phyloP scores from a whole-genome alignment of 2,329 filamentous ascomycete species.

The Nothopassalora personata region DNA sequence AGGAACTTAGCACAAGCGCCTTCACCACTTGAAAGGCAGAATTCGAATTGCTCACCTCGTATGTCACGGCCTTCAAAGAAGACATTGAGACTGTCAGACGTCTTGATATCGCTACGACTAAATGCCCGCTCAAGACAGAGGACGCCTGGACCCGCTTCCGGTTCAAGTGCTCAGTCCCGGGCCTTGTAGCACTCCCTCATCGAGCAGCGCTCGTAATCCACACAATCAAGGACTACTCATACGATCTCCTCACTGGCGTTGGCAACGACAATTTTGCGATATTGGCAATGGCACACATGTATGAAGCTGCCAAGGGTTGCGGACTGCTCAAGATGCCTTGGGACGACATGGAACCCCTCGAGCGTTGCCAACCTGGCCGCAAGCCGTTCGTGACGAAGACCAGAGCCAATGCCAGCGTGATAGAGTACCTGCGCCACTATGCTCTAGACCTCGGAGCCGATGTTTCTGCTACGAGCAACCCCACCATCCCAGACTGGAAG shows the following conservation, averaged over 20 bases:
- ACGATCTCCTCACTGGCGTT: neutral
- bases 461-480: neutral
- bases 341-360: conserved; percentile 13
- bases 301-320: neutral
- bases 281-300: conserved; percentile 8
- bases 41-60: too few relatives aligned
- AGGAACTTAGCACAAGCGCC: too few relatives aligned
- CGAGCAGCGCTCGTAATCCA: neutral
- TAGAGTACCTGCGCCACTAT: neutral
- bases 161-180: neutral
- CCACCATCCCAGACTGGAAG: neutral
- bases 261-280: neutral
- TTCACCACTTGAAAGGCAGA: neutral
- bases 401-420: neutral
- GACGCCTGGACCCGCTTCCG: too few relatives aligned
- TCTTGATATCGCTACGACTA: too few relatives aligned
- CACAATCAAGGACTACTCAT: neutral
- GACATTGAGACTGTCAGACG: too few relatives aligned
- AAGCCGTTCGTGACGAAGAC: neutral
- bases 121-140: too few relatives aligned
- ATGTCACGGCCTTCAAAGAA: too few relatives aligned
- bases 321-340: conserved; percentile 4
- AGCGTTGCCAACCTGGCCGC: neutral
- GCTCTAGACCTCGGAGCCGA: neutral
- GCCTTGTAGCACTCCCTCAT: neutral